phyloP scores from a whole-genome alignment of 2,329 filamentous ascomycete genomes.

The Chalara sp. region DNA sequence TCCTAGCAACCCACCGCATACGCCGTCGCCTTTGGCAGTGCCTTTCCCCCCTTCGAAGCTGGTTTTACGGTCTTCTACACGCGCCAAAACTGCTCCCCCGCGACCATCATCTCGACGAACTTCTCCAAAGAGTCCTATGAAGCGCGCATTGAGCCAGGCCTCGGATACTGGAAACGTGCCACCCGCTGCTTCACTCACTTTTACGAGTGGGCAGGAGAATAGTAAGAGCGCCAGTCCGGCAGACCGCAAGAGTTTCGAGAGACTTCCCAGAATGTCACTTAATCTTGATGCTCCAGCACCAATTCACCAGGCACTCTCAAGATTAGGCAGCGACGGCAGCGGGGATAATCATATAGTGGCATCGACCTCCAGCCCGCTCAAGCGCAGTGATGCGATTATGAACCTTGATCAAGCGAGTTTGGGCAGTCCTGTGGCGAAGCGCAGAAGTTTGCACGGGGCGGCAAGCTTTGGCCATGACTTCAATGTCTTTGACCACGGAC shows the following conservation, averaged over 20 bases:
- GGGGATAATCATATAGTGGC: conserved; percentile 36
- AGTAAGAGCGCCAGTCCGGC: conserved; percentile 31
- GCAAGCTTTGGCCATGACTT: conserved; percentile 56
- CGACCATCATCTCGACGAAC: conserved; percentile 57
- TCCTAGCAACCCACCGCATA: conserved; percentile 29
- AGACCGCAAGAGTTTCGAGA: conserved; percentile 41
- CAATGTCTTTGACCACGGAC: conserved; percentile 66
- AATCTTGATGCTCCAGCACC: conserved; percentile 49
- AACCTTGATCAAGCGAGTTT: conserved; percentile 72
- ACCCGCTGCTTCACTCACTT: conserved; percentile 26
- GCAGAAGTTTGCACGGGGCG: conserved; percentile 77
- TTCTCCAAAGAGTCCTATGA: conserved; percentile 74
- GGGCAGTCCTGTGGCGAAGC: conserved; percentile 84
- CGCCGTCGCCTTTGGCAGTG: conserved; percentile 49
- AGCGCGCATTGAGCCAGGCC: conserved; percentile 62
- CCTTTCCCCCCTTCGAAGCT: conserved; percentile 64
- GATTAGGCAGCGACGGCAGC: conserved; percentile 40
- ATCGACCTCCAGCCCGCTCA: conserved; percentile 72
- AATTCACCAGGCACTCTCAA: conserved; percentile 43
- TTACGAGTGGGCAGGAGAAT: conserved; percentile 36
- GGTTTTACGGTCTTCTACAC: conserved; percentile 55
- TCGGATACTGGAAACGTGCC: conserved; percentile 65
- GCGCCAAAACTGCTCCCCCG: conserved; percentile 49
- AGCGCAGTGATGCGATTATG: conserved; percentile 87
- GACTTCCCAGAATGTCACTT: conserved; percentile 38